Conservation (phyloP, 495 filamentous ascomycete species). For the Trypethelium eluteriae region DNA sequence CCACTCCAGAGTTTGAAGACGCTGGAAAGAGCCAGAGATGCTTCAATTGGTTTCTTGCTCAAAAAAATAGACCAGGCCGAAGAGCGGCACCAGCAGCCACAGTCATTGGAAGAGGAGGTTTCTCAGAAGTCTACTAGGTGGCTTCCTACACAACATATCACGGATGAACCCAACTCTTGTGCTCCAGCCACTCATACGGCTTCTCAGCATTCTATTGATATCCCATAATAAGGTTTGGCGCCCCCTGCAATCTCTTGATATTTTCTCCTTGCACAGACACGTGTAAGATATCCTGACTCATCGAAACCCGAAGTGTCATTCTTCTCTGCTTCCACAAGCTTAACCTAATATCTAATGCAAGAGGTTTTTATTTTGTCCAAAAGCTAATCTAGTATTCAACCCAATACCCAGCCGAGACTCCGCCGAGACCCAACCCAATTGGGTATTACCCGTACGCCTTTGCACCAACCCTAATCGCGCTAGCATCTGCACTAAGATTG, state of each 20-base stretch:
- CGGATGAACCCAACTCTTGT: background rate
- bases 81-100: background rate
- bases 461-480: no score
- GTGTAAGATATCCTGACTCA: background rate
- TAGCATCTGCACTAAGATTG: no score
- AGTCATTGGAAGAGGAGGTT: background rate
- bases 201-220: background rate
- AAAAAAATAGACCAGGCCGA: constrained; percentile 40
- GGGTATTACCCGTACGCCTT: no score
- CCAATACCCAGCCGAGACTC: no score
- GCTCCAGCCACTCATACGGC: background rate
- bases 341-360: no score
- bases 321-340: no score
- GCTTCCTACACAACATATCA: background rate
- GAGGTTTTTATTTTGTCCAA: no score
- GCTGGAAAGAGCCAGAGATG: constrained; percentile 40
- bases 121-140: background rate
- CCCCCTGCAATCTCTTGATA: background rate
- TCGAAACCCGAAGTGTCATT: no score
- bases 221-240: background rate
- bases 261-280: background rate
- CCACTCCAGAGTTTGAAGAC: constrained; percentile 29
- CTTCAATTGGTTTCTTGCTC: constrained; percentile 39
- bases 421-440: no score
- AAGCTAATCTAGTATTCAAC: no score